Base-by-base conservation (phyloP, 768 basidiomycete species). In the Antrodiella citrinella region DNA sequence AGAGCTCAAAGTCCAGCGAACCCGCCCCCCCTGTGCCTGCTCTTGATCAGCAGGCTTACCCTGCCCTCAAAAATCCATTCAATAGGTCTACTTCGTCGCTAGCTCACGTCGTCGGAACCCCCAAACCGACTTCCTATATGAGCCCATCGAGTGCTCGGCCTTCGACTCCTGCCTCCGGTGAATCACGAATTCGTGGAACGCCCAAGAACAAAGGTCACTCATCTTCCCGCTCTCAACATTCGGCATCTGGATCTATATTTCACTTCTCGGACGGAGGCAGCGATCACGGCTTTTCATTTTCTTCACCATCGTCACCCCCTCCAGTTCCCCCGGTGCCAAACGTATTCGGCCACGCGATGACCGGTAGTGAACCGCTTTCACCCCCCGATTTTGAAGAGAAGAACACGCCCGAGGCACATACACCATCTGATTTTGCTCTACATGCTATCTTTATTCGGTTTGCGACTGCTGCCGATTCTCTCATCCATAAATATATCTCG, bases 371-470 rank as follows among this genome's bases (percentile, higher is more conserved):
- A 23, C 19, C 52, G 2, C 68, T 70, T 1, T 59, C 63, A 15
- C 58, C 70, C 2, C 80, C 82, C 12, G 75, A 80, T 23, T 78
- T 81, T 41, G 86, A 86, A 11, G 85, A 86, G 57, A 80, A 81
- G 59, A 73, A 84, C 44, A 68, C 76, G 19, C 74, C 78, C 59
- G 84, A 86, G 45, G 85, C 86, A 0, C 86, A 81, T 61, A 90
- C 86, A 10, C 91, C 92, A 1, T 82, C 85, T 0, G 92, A 94
- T 58, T 93, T 86, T 58, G 92, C 92, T 1, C 69, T 94, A 11
- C 88, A 91, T 60, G 88, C 90, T 0, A 77, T 94, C 4, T 92
- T 94, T 63, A 87, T 90, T 39, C 82, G 86, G 2, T 94, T 94
- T 58, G 88, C 86, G 7, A 77, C 83, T 0, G 71, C 78, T 3